Base-by-base conservation (phyloP, 2,329 filamentous ascomycete species). In the Cladorrhinum sp. region DNA sequence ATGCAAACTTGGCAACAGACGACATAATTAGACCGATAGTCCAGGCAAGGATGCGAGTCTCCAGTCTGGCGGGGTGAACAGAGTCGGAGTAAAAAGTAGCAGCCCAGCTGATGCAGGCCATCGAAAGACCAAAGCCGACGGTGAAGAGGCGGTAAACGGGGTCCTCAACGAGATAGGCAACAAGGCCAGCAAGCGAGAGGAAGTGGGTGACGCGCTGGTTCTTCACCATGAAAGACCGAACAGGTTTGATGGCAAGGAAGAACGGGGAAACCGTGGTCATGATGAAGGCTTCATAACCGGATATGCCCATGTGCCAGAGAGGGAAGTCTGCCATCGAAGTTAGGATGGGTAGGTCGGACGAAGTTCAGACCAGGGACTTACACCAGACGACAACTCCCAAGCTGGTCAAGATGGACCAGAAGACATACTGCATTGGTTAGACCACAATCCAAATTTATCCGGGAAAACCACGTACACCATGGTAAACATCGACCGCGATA, bases 291-390 rank as follows among this genome's bases (percentile, higher is more conserved):
- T 99, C 95, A 72, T 95, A 99, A 64, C 95, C 95, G 3, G 94
- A 98, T 63, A 99, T 96, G 26, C 95, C 95, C 95, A 99, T 99
- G 74, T 97, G 87, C 95, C 95, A 99, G 10, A 99, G 84, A 14
- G 95, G 95, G 73, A 99, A 99, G 75, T 96, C 89, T 92, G 64
- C 2, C 2, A 16, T 14, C 58, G 6, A 5, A 23, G 55, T 68
- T 39, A 64, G 58, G 7, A 23, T 14, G 26, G 16, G 20, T 3
- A 6, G 30, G 18, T 16, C 1, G 6, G 21, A 26, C 18, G 18
- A n/a, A 33, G 39, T 26, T 54, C 14, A 49, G 3, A 16, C 10
- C n/a, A 12, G 20, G 7, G 23, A 84, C 89, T 83, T 86, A 92
- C 89, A 99, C 95, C 95, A 99, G 50, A 99, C 89, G 48, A 91